Evolutionary conservation across 352 stramenopile genomes (phyloP), one percentile per base, ranked within the genome.

Genomic region (Phytophthora nicotianae): DNA sequence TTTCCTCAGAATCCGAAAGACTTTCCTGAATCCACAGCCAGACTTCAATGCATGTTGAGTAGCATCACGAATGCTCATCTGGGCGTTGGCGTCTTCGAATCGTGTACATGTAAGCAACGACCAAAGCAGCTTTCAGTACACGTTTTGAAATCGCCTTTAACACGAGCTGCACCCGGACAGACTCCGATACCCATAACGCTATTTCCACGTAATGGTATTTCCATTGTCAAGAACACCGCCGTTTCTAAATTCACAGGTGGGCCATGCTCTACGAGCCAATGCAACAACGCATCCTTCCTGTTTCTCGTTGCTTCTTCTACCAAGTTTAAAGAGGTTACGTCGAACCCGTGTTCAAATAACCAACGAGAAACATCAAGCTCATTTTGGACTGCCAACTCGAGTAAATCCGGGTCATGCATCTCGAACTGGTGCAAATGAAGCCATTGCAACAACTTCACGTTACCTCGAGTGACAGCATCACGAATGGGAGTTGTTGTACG

Each of bases 401-500:
- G n/a, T 0, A 50, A 10, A 16, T 59, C 41, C 2, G 26, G 40
- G 1, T 61, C 40, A 14, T 5, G 13, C 14, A 59, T 11, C 9
- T 51, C 26, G 16, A 51, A 50, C 19, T 29, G 17, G 13, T 59
- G 35, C 3, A 8, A 4, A 5, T 46, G 13, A 37, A 61, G 47
- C 40, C 42, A 61, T 5, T 61, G 13, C 40, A 61, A 23, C 14
- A 61, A 46, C 19, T 40, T 61, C 7, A 38, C 11, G 23, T 61
- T 14, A 17, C 42, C 53, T 24, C 9, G 26, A 8, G 3, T 23
- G 14, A 43, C 29, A 27, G 26, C 29, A 6, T 45, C 32, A 37
- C 41, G 40, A 3, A 61, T 52, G 7, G 26, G 41, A 45, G 11
- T 33, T 5, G 14, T 9, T 17, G 53, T 37, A 3, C 33, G n/a